Evolutionary conservation across 305 asterid genomes (phyloP), one percentile per base, ranked within the genome.

Genomic region (Caryopteris hybrid): DNA sequence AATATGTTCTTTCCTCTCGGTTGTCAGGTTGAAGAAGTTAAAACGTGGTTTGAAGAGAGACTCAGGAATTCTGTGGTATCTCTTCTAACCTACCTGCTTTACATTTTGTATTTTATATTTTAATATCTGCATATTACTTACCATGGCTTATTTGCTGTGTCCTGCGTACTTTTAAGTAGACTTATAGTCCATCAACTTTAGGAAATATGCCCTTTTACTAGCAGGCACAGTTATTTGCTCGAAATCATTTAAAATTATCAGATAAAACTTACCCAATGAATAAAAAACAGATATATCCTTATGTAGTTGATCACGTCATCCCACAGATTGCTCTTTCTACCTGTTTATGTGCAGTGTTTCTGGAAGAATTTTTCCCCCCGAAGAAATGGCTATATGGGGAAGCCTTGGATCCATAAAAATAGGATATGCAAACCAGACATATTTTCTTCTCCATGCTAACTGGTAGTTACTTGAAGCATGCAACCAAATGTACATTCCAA

Each of bases 21-120:
- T 62, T 73, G 79, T 74, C 85, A 94, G 99, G 96, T 94, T 47
- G 90, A 88, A 75, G 97, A 94, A 77, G 90, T 91, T 55, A 94
- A 86, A 88, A 13, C 57, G 36, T 88, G 95, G 95, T 83, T 94
- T 68, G 93, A 88, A 81, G 95, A 86, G 79, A 94, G 84, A 62
- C 80, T 85, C 64, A 71, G 36, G 71, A 69, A 72, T 68, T 53
- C 79, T 38, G 77, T 16, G 88, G 99, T 90, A 84, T 65, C 65
- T 59, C 61, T 36, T 55, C 39, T 63, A 48, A 51, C 18, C 67
- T 56, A 36, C 27, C 31, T 45, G 25, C 58, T 23, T 36, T 33
- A 31, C 36, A 16, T 65, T 34, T 42, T 38, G 14, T 25, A 4
- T 12, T 7, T 64, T 38, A n/a, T 25, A 9, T 43, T 31, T 34